Base-by-base conservation (phyloP, 1,284 basidiomycete genomes). In the Cutaneotrichosporon dermatis region DNA sequence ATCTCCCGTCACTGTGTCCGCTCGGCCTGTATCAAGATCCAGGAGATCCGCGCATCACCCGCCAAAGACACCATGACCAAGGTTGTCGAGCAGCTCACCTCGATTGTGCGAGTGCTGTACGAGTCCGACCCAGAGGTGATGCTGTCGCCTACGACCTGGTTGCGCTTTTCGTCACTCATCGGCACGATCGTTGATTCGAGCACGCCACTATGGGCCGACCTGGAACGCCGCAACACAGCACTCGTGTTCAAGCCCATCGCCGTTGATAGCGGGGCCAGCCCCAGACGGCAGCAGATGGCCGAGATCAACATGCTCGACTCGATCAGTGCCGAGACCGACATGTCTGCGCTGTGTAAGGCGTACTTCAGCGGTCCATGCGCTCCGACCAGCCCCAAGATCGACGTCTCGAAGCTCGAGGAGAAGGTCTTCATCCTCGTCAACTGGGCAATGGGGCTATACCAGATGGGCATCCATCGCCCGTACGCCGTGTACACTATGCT, bases 231-330 rank as follows among this genome's bases (percentile, higher is more conserved):
- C 51, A 92, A 91, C 61, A 85, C 89, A 53, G 87, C 87, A 0
- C 84, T 93, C 80, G 74, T 88, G 16, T 92, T 92, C 66, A 81
- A 82, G 35, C 85, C 85, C 58, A 79, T 86, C 13, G 84, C 86
- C 9, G 61, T 68, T 13, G 68, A 70, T 43, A 61, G 63, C 25
- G 83, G 61, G 0, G 67, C 70, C n/a, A 75, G 70, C 60, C 75
- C 74, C 3, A 63, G 76, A 10, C 61, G 75, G 12, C 75, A 77
- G 41, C 85, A 86, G 54, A 87, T 90, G 59, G 82, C 83, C 5
- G 88, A 91, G 72, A 86, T 92, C 40, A 84, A 92, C 88, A 82
- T 88, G 60, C 82, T 94, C 52, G 92, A 93, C 73, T 88, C 88
- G 1, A 88, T 93, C 59, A 85, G 84, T 46, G 83, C 82, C 40